Evolutionary conservation across 371 early-diverging fungal species (phyloP).

Genomic region (Zychaea mexicana): DNA sequence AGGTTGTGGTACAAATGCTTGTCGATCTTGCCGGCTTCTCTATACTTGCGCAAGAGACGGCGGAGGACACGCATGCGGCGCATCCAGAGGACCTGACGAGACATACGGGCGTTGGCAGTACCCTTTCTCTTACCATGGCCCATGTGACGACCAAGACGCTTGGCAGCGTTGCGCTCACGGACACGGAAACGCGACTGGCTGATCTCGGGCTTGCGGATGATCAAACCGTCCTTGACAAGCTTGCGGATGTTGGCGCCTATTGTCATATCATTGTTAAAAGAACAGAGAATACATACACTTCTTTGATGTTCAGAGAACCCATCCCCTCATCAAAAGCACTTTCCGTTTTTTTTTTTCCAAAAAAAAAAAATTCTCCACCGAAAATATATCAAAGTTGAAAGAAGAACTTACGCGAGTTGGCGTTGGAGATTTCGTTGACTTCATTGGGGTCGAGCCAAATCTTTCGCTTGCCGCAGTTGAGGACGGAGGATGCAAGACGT

Average conservation of each 20-base stretch:
- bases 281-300: too few relatives aligned
- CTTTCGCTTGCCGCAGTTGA: conserved; percentile 99
- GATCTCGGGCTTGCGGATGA: conserved; percentile 96
- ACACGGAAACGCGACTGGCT: conserved; percentile 97
- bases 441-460: conserved; percentile 99
- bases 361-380: too few relatives aligned
- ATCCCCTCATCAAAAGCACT: too few relatives aligned
- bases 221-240: conserved; percentile 97
- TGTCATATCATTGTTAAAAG: too few relatives aligned
- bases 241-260: conserved; percentile 97
- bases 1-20: conserved; percentile 97
- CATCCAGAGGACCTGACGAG: conserved; percentile 98
- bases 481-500: conserved; percentile 97
- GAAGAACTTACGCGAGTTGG: conserved; percentile 91
- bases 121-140: conserved; percentile 99
- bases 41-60: conserved; percentile 97
- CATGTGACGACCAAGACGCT: conserved; percentile 99
- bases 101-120: conserved; percentile 99
- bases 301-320: too few relatives aligned
- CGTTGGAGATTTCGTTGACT: conserved; percentile 92
- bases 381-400: too few relatives aligned
- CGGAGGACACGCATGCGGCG: conserved; percentile 99
- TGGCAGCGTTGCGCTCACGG: conserved; percentile 92
- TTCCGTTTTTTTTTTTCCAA: too few relatives aligned
- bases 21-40: conserved; percentile 98